These are phyloP conservation scores for Tardiomyces blankii DNA, from an alignment of 1,139 yeast species.

Conservation along the genomic window DNA sequence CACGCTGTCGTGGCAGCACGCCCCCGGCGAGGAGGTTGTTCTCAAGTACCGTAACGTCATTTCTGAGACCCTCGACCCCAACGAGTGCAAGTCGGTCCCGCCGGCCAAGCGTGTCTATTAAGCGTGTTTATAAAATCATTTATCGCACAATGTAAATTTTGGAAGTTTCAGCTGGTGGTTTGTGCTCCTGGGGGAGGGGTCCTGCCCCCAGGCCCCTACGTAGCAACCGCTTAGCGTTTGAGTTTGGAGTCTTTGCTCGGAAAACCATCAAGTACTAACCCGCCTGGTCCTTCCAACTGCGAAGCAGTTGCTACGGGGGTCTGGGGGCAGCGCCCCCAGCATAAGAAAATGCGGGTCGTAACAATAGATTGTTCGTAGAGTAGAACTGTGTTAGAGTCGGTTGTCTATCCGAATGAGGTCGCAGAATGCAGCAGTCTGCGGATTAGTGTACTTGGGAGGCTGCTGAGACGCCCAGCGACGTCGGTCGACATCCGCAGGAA, in stretches of 20 bases:
- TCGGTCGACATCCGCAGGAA: neutral
- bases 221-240: no score
- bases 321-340: no score
- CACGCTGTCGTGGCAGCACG: conserved; percentile 81
- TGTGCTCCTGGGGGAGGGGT: no score
- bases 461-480: conserved; percentile 3
- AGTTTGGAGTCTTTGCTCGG: no score
- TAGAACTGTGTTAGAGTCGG: neutral
- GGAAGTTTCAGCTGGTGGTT: no score
- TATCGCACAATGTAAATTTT: neutral
- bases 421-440: conserved; percentile 18
- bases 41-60: conserved; percentile 85
- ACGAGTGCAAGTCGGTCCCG: conserved; percentile 92
- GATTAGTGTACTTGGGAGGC: conserved; percentile 11
- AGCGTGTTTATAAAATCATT: conserved; percentile 5
- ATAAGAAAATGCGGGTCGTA: no score
- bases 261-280: no score
- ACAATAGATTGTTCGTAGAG: neutral
- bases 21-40: conserved; percentile 56
- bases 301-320: no score
- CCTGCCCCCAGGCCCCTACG: no score
- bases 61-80: conserved; percentile 73
- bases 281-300: no score
- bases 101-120: conserved; percentile 93
- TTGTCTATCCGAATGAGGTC: conserved; percentile 8